Conservation (phyloP, 1,284 basidiomycete genomes). For the Agroathelia rolfsii region DNA sequence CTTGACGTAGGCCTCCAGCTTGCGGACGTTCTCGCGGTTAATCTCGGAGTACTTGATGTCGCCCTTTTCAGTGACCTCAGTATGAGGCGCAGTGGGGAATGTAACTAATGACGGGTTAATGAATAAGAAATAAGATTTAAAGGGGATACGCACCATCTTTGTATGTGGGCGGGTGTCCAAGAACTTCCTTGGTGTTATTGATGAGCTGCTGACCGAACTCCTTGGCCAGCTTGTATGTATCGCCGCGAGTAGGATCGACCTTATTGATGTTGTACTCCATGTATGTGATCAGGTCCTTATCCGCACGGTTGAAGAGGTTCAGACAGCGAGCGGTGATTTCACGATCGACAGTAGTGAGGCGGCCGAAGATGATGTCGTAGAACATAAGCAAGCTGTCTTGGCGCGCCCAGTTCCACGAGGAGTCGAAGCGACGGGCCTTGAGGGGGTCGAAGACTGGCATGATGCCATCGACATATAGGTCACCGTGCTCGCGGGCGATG, state of each 20-base stretch:
- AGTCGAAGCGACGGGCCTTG: slow-evolving; percentile 97
- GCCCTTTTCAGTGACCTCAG: slow-evolving; percentile 87
- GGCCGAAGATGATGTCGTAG: slow-evolving; percentile 95
- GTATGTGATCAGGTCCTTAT: slow-evolving; percentile 81
- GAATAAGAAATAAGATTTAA: slow-evolving; percentile 7
- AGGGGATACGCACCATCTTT: slow-evolving; percentile 70
- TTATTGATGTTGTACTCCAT: slow-evolving; percentile 94
- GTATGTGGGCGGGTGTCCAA: slow-evolving; percentile 80
- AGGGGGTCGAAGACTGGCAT: slow-evolving; percentile 88
- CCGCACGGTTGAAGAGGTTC: slow-evolving; percentile 94
- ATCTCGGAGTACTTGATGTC: slow-evolving; percentile 94
- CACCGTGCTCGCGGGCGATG: slow-evolving; percentile 85
- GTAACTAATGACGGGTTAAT: slow-evolving; percentile 51
- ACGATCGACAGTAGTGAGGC: slow-evolving; percentile 84
- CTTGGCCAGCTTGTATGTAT: slow-evolving; percentile 90
- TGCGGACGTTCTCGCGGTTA: slow-evolving; percentile 90
- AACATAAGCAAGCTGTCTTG: slow-evolving; percentile 94
- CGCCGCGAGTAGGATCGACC: slow-evolving; percentile 75
- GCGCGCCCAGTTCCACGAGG: slow-evolving; percentile 98
- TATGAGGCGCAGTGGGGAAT: slow-evolving; percentile 95
- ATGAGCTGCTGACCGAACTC: slow-evolving; percentile 95
- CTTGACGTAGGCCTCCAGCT: slow-evolving; percentile 95
- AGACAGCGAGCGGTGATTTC: slow-evolving; percentile 98
- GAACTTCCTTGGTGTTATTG: slow-evolving; percentile 84
- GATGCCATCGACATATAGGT: slow-evolving; percentile 89